Base-by-base conservation (phyloP, 1,139 yeast genomes). In the Taiozyma sp. region DNA sequence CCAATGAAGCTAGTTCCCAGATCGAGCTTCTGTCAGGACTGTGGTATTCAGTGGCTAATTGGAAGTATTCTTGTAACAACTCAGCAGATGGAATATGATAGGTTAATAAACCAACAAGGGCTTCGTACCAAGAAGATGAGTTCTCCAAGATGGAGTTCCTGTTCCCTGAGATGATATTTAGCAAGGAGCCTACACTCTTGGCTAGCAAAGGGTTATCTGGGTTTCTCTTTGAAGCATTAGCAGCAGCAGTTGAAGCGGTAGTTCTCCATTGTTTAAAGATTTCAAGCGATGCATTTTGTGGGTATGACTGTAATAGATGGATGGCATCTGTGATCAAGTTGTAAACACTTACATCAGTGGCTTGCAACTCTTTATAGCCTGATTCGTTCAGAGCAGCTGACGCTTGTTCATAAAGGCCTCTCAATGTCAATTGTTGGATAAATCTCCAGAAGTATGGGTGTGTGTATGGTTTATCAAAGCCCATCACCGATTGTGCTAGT, bases 91-190 rank as follows among this genome's bases (percentile, higher is more conserved):
- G 85, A 43, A 88, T 81, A 62, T 82, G 84, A 64, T 74, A 90
- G 49, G 83, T 71, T 29, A 83, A 71, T 43, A 85, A 75, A 1
- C 88, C 85, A 46, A 81, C 73, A 46, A 81, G 74, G 22, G 84
- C 75, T 62, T 88, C 96, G 65, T 83, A 87, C 96, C 96, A 89
- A 1, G 79, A 70, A 8, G 71, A 70, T 38, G 85, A 74, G 51
- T 68, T 71, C 16, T 69, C 70, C 2, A 79, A 64, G 28, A 84
- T 82, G 0, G 81, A 70, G 44, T 74, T 73, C 13, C 79, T 75
- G 48, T 79, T 74, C 1, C 92, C 92, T 2, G 83, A 49, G 13
- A 71, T 49, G 12, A 65, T 53, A 3, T 51, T 45, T 10, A 64
- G 50, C 4, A 61, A 49, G 3, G 51, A 46, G 48, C 50, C 58